Base-by-base conservation (phyloP, 179 eudicot species). In the Gypsophila paniculata region DNA sequence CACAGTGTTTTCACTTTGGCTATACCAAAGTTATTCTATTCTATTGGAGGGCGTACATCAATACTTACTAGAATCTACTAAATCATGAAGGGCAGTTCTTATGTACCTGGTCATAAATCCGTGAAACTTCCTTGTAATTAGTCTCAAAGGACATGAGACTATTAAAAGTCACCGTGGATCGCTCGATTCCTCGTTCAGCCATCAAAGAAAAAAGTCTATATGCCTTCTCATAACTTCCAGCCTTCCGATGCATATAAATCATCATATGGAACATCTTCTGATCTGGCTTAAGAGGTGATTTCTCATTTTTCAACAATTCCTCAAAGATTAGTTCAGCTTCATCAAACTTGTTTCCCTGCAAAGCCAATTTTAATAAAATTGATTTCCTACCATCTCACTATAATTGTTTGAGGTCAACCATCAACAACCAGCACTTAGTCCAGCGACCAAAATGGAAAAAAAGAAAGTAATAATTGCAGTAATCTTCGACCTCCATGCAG, bases 181-280 rank as follows among this genome's bases (percentile, higher is more conserved):
- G 90, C 52, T 55, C 78, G 77, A 93, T 77, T 73, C 96, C 98
- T 75, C 93, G 86, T 74, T 86, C 90, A 53, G 87, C 73, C 98
- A 93, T 93, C 80, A 86, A 8, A 52, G 82, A 73, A 77, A 88
- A 88, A 55, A 84, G 68, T 74, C 84, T 86, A 74, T 93, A 83
- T 63, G 98, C 93, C 82, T 93, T 91, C 42, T 88, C 90, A 65
- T 86, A 86, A 62, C 72, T 82, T 60, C 93, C 91, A 69, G 98
- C 90, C 78, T 93, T 93, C 79, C 73, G 86, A 69, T 88, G 82
- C 97, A 93, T 86, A 78, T 91, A 91, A 60, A 93, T 93, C 93
- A 93, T 89, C 98, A 91, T 89, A 74, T 93, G 97, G 77, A 93
- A 93, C 98, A 93, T 87, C 79, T 93, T 91, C 75, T 91, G 98